phyloP scores from a whole-genome alignment of 2,329 filamentous ascomycete species.

The Penicillium sp. region DNA sequence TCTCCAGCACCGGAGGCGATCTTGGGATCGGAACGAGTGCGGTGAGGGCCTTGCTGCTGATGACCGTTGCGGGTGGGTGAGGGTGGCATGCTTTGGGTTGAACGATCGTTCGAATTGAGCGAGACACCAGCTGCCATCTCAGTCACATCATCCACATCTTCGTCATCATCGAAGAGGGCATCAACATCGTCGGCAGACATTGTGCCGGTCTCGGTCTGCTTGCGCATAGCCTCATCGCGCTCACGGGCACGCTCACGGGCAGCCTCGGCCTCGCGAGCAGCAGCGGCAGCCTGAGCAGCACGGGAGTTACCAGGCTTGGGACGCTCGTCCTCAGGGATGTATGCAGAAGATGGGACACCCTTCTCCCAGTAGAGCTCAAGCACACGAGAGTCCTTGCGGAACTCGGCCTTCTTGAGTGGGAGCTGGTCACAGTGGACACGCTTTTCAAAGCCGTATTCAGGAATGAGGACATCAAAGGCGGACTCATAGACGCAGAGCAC shows the following conservation, averaged over 20 bases:
- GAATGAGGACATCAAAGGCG: slow-evolving; percentile 96
- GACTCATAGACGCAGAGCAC: slow-evolving; percentile 98
- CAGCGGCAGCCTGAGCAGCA: slow-evolving; percentile 72
- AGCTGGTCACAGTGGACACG: slow-evolving; percentile 98
- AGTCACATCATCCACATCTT: slow-evolving; percentile 84
- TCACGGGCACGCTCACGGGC: slow-evolving; percentile 81
- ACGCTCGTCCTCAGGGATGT: slow-evolving; percentile 94
- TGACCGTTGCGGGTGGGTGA: slow-evolving; percentile 79
- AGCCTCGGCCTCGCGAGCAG: slow-evolving; percentile 77
- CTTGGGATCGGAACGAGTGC: slow-evolving; percentile 92
- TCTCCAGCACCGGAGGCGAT: slow-evolving; percentile 69
- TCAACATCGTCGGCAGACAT: slow-evolving; percentile 92
- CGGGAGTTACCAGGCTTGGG: slow-evolving; percentile 80
- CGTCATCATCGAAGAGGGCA: slow-evolving; percentile 92
- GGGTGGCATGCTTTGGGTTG: slow-evolving; percentile 92
- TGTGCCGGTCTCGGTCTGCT: slow-evolving; percentile 91
- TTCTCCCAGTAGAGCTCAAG: slow-evolving; percentile 99
- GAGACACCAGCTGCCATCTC: slow-evolving; percentile 91
- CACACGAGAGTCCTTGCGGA: slow-evolving; percentile 91
- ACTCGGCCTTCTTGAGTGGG: slow-evolving; percentile 97
- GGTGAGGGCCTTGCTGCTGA: slow-evolving; percentile 70
- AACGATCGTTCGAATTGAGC: slow-evolving; percentile 71
- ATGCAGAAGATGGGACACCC: slow-evolving; percentile 92
- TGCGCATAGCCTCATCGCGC: slow-evolving; percentile 84
- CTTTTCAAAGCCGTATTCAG: slow-evolving; percentile 98